Evolutionary conservation across 106 monocot species (phyloP).

Genomic region (Dendrobium catenatum): DNA sequence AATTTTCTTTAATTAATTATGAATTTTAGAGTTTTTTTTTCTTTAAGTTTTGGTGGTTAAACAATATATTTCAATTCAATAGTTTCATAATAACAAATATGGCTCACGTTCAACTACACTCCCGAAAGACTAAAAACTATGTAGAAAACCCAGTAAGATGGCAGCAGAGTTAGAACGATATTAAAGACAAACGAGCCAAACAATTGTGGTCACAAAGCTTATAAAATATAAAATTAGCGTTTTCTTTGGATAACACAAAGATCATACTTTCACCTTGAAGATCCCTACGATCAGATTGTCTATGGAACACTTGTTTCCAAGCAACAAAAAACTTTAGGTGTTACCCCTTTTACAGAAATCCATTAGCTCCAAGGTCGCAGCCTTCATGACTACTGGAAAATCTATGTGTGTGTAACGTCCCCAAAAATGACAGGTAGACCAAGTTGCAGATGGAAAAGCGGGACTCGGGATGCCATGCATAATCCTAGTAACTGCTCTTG

Average conservation of each 20-base stretch:
- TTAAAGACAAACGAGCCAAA: too few relatives aligned
- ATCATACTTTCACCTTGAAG: background rate
- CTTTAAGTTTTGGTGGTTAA: too few relatives aligned
- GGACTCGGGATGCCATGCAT: constrained; percentile 98
- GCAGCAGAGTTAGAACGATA: too few relatives aligned
- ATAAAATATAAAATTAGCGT: background rate
- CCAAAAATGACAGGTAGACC: constrained; percentile 91
- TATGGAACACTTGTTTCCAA: background rate
- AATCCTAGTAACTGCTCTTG: constrained; percentile 92
- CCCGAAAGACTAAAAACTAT: too few relatives aligned
- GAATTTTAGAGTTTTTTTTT: too few relatives aligned
- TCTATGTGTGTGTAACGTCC: constrained; percentile 70
- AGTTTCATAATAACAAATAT: too few relatives aligned
- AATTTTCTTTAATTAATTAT: too few relatives aligned
- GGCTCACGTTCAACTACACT: too few relatives aligned
- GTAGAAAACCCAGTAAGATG: too few relatives aligned
- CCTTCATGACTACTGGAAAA: constrained; percentile 78
- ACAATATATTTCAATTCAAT: too few relatives aligned
- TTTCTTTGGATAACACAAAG: background rate
- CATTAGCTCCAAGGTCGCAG: constrained; percentile 74
- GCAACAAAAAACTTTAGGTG: background rate
- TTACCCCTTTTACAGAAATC: constrained; percentile 41
- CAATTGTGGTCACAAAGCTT: background rate
- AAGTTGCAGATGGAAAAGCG: constrained; percentile 73
- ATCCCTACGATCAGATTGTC: background rate